Evolutionary conservation across 2,329 filamentous ascomycete genomes (phyloP).

Genomic region (Sarocladium oryzae): DNA sequence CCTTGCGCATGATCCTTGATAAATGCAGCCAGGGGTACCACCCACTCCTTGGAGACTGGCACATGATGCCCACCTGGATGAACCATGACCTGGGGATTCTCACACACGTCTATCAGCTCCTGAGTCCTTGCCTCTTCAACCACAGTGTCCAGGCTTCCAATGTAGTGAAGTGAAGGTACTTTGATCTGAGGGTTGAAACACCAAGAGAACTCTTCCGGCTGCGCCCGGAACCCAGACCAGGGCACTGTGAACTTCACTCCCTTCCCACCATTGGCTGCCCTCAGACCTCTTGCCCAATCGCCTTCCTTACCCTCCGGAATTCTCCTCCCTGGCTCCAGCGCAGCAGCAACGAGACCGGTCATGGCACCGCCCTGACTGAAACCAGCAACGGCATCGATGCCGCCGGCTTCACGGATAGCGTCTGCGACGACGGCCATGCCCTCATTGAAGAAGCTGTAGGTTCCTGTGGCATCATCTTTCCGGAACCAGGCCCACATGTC

Average conservation of each 20-base stretch:
- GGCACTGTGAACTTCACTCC: conserved; percentile 63
- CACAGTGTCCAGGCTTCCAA: conserved; percentile 80
- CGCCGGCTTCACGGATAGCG: conserved; percentile 55
- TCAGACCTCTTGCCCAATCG: conserved; percentile 38
- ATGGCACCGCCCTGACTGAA: conserved; percentile 76
- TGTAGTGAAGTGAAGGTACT: conserved; percentile 74
- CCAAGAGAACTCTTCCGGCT: conserved; percentile 53
- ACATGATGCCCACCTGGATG: conserved; percentile 91
- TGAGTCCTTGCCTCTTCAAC: conserved; percentile 72
- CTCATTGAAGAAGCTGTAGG: conserved; percentile 63
- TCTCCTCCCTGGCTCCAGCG: conserved; percentile 51
- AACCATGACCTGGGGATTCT: conserved; percentile 46
- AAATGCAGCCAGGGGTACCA: conserved; percentile 68
- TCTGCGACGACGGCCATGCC: conserved; percentile 59
- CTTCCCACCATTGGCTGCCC: conserved; percentile 40
- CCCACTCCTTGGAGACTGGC: conserved; percentile 75
- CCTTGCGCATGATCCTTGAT: conserved; percentile 40
- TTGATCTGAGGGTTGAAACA: conserved; percentile 65
- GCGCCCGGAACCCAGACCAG: conserved; percentile 72
- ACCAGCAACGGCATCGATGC: conserved; percentile 72
- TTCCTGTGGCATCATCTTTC: conserved; percentile 55
- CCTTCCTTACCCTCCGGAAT: conserved; percentile 22
- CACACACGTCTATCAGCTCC: conserved; percentile 59
- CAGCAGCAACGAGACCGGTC: conserved; percentile 63
- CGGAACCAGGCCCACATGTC: conserved; percentile 82